Conservation (phyloP, 148 eudicot species). For the Vaccinium vitisidaea region DNA sequence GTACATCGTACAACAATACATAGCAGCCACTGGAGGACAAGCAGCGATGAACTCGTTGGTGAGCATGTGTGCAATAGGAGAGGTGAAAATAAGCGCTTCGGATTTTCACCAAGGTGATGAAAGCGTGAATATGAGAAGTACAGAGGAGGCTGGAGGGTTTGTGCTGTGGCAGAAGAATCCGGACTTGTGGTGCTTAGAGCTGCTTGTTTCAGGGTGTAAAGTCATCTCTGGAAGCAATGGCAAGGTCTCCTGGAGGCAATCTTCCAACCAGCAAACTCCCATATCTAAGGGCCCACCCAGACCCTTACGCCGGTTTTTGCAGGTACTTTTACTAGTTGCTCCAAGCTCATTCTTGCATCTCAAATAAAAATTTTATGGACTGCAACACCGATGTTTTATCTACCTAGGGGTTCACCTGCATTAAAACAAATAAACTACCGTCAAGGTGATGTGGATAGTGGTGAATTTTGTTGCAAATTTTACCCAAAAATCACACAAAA, state of each 20-base stretch:
- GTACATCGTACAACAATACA: conserved; percentile 85
- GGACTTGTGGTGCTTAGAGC: conserved; percentile 73
- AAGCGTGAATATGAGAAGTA: conserved; percentile 48
- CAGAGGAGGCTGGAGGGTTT: conserved; percentile 75
- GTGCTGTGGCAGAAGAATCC: conserved; percentile 94
- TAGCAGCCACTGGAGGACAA: conserved; percentile 92
- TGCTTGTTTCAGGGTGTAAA: conserved; percentile 84
- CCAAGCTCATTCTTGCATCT: neutral
- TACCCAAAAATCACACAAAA: neutral
- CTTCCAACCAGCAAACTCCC: conserved; percentile 59
- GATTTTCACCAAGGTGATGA: conserved; percentile 75
- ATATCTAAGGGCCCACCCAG: conserved; percentile 66
- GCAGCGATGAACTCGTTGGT: conserved; percentile 57
- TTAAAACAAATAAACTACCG: neutral
- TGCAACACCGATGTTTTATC: neutral
- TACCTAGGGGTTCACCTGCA: neutral
- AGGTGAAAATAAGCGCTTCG: conserved; percentile 70
- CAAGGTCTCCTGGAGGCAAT: conserved; percentile 80
- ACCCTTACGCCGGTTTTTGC: conserved; percentile 81
- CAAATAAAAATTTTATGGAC: neutral
- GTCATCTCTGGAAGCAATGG: conserved; percentile 91
- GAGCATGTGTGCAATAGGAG: conserved; percentile 87
- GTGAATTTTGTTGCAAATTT: neutral
- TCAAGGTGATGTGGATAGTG: neutral
- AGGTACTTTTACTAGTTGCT: conserved; percentile 34